Conservation (phyloP, 2,329 filamentous ascomycete genomes). For the Spiromastix sp. region DNA sequence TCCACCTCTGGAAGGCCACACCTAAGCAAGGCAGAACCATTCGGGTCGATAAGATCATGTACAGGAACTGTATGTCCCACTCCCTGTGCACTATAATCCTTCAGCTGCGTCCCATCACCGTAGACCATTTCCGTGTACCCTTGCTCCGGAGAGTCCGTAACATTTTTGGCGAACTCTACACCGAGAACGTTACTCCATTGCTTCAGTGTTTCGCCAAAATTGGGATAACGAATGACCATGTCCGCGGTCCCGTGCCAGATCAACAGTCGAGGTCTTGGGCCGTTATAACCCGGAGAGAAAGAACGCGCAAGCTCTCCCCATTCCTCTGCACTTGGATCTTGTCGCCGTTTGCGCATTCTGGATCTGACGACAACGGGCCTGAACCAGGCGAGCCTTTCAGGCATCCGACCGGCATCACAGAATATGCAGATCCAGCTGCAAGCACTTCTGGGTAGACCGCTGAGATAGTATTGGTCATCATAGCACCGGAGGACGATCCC, state of each 20-base stretch:
- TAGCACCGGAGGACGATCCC: slow-evolving; percentile 43
- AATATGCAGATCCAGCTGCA: slow-evolving; percentile 40
- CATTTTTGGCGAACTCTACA: not conserved
- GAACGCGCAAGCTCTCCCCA: slow-evolving; percentile 24
- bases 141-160: slow-evolving; percentile 1
- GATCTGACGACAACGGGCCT: slow-evolving; percentile 36
- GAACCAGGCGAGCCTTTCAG: slow-evolving; percentile 24
- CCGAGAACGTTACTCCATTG: slow-evolving; percentile 14
- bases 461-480: slow-evolving; percentile 46
- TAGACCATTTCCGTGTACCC: slow-evolving; percentile 4
- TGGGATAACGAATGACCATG: slow-evolving; percentile 18
- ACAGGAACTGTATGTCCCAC: slow-evolving; percentile 1
- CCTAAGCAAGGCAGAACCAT: slow-evolving; percentile 1
- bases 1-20: too few relatives aligned
- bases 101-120: slow-evolving; percentile 1
- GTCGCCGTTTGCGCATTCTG: slow-evolving; percentile 40
- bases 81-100: slow-evolving; percentile 2
- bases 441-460: slow-evolving; percentile 45
- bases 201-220: slow-evolving; percentile 17
- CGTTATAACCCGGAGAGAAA: slow-evolving; percentile 25
- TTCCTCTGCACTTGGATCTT: slow-evolving; percentile 31
- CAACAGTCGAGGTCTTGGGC: slow-evolving; percentile 23
- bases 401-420: slow-evolving; percentile 46
- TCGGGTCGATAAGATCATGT: not conserved
- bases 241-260: slow-evolving; percentile 29